These are phyloP conservation scores for Ochetophila trinervis DNA, from an alignment of 306 rosid genomes.

Conservation along the genomic window DNA sequence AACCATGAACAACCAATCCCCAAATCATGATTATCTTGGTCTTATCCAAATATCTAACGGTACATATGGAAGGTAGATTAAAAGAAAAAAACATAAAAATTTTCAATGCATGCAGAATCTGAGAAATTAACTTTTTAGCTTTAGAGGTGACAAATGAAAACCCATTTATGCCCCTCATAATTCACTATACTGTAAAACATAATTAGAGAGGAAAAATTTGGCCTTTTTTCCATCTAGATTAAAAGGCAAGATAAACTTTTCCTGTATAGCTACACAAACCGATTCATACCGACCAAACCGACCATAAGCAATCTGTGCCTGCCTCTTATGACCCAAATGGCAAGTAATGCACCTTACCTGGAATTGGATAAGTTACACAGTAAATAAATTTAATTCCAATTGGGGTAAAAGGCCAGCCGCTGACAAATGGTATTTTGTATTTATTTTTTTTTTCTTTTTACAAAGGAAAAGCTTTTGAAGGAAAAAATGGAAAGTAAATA, in stretches of 20 bases:
- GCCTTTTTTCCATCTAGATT: neutral
- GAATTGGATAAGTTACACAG: slow-evolving; percentile 18
- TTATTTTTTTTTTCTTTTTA: neutral
- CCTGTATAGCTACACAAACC: too few species aligned
- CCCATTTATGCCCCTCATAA: too few species aligned
- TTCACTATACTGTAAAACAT: neutral
- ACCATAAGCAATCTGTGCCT: too few species aligned
- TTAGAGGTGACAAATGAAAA: too few species aligned
- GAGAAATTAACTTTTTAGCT: too few species aligned
- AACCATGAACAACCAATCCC: slow-evolving; percentile 10
- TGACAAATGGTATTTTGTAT: neutral
- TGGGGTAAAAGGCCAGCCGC: neutral
- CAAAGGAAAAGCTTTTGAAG: neutral
- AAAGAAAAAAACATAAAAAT: too few species aligned
- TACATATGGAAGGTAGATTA: neutral
- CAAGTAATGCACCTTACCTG: neutral
- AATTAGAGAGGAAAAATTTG: neutral
- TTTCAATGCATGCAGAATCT: too few species aligned
- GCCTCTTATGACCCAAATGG: neutral
- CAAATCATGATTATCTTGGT: neutral
- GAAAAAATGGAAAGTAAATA: neutral
- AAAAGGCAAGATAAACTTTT: too few species aligned
- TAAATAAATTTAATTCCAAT: slow-evolving; percentile 4
- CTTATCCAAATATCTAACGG: neutral
- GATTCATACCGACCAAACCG: too few species aligned